phyloP scores from a whole-genome alignment of 106 monocot species.

The Phalaenopsis aphrodite region DNA sequence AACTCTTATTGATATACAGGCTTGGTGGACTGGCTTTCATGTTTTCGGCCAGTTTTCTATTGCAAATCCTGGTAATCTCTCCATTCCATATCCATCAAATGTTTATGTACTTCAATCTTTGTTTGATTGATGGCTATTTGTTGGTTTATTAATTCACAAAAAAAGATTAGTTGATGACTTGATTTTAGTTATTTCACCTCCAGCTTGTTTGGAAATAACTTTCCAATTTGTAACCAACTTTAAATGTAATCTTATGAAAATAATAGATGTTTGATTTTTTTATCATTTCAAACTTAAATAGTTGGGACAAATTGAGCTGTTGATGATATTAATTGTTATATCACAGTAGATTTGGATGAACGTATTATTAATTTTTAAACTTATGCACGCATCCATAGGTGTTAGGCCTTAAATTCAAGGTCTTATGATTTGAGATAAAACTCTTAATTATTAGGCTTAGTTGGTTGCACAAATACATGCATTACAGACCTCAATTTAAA shows the following conservation, averaged over 20 bases:
- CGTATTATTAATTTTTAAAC: too few species aligned
- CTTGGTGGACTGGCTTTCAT: constrained; percentile 97
- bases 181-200: neutral
- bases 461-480: neutral
- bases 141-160: neutral
- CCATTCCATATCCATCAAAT: neutral
- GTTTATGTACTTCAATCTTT: neutral
- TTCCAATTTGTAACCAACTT: neutral
- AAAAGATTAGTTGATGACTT: neutral
- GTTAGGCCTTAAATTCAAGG: too few species aligned
- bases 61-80: constrained; percentile 75
- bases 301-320: neutral
- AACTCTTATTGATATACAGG: constrained; percentile 26
- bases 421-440: too few species aligned
- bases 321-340: neutral
- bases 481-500: too few species aligned
- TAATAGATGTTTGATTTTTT: neutral
- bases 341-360: neutral
- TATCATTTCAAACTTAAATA: neutral
- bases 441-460: too few species aligned
- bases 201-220: neutral
- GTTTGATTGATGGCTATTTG: neutral
- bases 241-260: neutral
- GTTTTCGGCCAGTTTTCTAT: constrained; percentile 85
- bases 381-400: too few species aligned